Conservation (phyloP, 1,284 basidiomycete genomes). For the Golubevia pallescens region DNA sequence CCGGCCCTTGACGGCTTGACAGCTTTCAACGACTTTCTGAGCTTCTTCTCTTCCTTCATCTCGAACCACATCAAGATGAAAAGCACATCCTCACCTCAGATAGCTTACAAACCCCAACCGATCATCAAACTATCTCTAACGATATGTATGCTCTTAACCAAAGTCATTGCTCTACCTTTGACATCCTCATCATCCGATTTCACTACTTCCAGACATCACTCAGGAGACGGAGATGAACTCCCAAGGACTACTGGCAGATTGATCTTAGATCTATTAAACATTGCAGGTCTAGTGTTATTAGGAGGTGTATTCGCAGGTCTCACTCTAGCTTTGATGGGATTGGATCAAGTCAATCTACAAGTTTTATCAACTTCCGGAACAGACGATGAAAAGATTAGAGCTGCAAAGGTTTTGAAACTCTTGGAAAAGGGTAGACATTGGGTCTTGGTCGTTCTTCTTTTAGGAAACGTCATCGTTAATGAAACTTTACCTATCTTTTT, state of each 20-base stretch:
- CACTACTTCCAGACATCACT: background rate
- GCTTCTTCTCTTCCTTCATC: too few relatives aligned
- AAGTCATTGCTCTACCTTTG: background rate
- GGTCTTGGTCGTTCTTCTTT: constrained; percentile 71
- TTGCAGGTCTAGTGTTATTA: constrained; percentile 37
- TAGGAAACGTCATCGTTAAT: constrained; percentile 80
- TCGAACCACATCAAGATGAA: too few relatives aligned
- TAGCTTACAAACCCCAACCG: too few relatives aligned
- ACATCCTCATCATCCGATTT: background rate
- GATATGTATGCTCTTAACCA: background rate
- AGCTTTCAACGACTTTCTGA: too few relatives aligned
- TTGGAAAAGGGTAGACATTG: constrained; percentile 65
- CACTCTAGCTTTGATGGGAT: constrained; percentile 68
- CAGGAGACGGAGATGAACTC: background rate
- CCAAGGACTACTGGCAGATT: background rate
- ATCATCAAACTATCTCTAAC: too few relatives aligned
- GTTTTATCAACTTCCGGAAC: constrained; percentile 66
- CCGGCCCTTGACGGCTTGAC: too few relatives aligned
- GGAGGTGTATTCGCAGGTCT: constrained; percentile 68
- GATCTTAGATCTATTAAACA: background rate
- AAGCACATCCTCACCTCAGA: too few relatives aligned
- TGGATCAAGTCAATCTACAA: constrained; percentile 64
- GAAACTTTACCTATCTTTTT: constrained; percentile 53
- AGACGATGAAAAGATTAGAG: constrained; percentile 64
- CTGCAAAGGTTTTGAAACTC: constrained; percentile 66